Evolutionary conservation across 192 early-diverging fungal species (phyloP).

Genomic region (Backusella morwellensis): DNA sequence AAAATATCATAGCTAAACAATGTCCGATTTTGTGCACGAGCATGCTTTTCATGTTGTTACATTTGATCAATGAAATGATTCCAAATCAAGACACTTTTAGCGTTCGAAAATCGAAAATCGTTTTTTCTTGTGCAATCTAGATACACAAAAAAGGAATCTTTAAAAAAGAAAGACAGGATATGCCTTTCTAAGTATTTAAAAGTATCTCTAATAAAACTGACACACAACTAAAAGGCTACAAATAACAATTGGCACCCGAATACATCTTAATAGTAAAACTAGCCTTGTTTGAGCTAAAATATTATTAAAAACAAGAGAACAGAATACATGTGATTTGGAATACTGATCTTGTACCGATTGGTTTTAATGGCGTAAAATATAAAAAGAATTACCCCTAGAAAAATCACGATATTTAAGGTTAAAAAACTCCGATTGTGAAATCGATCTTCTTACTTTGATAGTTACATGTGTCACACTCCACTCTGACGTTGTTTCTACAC

Average conservation of each 20-base stretch:
- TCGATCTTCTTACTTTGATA: slow-evolving; percentile 2
- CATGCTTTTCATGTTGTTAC: slow-evolving; percentile 4
- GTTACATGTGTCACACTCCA: background rate
- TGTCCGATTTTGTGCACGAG: slow-evolving; percentile 2
- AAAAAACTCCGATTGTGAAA: background rate
- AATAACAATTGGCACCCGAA: background rate
- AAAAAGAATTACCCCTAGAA: background rate
- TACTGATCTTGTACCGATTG: background rate
- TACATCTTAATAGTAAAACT: background rate
- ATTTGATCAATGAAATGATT: background rate
- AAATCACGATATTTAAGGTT: background rate
- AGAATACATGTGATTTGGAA: background rate
- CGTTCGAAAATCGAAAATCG: background rate
- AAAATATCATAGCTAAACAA: background rate
- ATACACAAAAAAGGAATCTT: background rate
- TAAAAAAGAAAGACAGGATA: background rate
- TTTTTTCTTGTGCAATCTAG: background rate
- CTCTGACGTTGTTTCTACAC: background rate
- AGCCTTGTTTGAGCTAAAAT: background rate
- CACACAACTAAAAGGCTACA: background rate
- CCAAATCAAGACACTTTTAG: background rate
- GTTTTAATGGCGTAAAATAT: background rate
- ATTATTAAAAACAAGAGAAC: background rate
- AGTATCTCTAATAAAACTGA: background rate
- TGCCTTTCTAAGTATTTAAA: background rate